Evolutionary conservation across 805 yeast genomes (phyloP).

Genomic region (Maudiozyma bulderi): DNA sequence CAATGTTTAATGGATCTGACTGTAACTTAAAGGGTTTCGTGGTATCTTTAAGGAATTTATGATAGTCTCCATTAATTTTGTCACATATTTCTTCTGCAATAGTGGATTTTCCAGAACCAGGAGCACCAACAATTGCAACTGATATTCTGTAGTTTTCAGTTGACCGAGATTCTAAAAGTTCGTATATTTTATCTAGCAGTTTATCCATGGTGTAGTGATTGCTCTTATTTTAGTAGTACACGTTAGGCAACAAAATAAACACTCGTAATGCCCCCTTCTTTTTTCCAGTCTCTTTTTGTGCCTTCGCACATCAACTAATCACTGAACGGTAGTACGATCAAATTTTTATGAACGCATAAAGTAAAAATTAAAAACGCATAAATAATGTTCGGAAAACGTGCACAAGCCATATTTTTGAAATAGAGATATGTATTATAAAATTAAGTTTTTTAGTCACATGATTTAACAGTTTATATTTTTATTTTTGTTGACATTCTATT

Average conservation of each 20-base stretch:
- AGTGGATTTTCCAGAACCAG: conserved; percentile 82
- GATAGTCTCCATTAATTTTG: conserved; percentile 29
- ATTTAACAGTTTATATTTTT: not conserved
- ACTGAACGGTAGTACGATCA: too few relatives aligned
- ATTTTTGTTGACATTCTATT: not conserved
- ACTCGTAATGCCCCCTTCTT: too few relatives aligned
- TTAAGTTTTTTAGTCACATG: not conserved
- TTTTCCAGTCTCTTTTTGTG: too few relatives aligned
- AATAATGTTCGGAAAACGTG: not conserved
- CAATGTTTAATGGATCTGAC: not conserved
- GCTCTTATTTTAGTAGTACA: not conserved
- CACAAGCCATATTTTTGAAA: not conserved
- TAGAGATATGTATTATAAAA: not conserved
- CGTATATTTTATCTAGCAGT: conserved; percentile 28
- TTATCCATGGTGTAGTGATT: not conserved
- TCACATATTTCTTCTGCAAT: conserved; percentile 40
- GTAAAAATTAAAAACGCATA: too few relatives aligned
- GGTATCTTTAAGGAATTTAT: conserved; percentile 5
- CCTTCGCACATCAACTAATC: too few relatives aligned
- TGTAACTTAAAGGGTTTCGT: not conserved
- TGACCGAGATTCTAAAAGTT: conserved; percentile 16
- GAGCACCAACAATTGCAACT: conserved; percentile 61
- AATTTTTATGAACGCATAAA: too few relatives aligned
- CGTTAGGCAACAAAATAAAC: not conserved
- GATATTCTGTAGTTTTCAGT: conserved; percentile 37